phyloP scores from a whole-genome alignment of 768 basidiomycete genomes.

The Leccinum subgranulosum region DNA sequence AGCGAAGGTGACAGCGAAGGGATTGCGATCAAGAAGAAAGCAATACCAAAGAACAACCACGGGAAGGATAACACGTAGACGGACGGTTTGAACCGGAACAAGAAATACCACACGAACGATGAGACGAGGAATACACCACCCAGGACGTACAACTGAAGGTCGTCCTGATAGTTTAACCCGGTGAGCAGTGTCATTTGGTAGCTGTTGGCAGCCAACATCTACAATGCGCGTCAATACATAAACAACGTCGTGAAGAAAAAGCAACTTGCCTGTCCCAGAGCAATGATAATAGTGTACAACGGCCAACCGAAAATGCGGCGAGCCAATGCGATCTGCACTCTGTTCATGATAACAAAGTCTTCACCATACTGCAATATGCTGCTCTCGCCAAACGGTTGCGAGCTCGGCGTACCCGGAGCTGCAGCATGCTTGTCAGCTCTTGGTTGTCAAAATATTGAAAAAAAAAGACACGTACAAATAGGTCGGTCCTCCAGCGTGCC shows the following conservation, averaged over 20 bases:
- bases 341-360: constrained; percentile 76
- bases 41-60: constrained; percentile 89
- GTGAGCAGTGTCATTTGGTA: constrained; percentile 93
- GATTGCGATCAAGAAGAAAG: constrained; percentile 88
- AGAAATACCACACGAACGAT: constrained; percentile 83
- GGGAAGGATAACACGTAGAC: constrained; percentile 82
- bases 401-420: constrained; percentile 47
- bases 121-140: constrained; percentile 84
- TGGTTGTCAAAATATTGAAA: constrained; percentile 10
- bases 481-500: constrained; percentile 56
- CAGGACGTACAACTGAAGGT: constrained; percentile 86
- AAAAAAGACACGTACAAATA: constrained; percentile 51
- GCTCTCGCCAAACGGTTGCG: constrained; percentile 45
- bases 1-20: constrained; percentile 70
- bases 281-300: constrained; percentile 86
- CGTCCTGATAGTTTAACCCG: constrained; percentile 79
- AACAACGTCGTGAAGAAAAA: neutral
- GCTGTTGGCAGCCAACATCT: constrained; percentile 88
- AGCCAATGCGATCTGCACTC: constrained; percentile 80
- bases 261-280: constrained; percentile 64
- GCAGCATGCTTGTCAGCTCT: neutral
- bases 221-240: constrained; percentile 2
- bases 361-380: constrained; percentile 48
- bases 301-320: constrained; percentile 85
- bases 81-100: constrained; percentile 87